Evolutionary conservation across 1,284 basidiomycete species (phyloP).

Genomic region (Ustilago curta): DNA sequence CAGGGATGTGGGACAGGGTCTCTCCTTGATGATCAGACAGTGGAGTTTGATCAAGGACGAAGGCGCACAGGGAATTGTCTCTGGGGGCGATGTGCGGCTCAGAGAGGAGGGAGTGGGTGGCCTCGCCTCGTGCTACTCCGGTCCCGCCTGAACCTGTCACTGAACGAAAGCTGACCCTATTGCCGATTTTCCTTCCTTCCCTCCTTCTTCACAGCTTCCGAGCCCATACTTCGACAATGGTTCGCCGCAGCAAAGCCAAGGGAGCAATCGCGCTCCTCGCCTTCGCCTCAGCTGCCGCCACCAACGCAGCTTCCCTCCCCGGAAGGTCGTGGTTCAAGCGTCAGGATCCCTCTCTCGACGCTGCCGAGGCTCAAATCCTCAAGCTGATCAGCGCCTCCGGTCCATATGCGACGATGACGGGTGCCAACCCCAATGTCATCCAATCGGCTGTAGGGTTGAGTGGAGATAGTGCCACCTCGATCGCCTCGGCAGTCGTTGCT

Average conservation of each 20-base stretch:
- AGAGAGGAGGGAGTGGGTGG: neutral
- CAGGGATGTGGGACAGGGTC: neutral
- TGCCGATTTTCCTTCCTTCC: neutral
- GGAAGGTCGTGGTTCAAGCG: conserved; percentile 28
- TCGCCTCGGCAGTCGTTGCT: conserved; percentile 4
- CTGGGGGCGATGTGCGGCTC: no score
- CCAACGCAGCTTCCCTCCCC: conserved; percentile 13
- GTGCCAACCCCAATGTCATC: conserved; percentile 23
- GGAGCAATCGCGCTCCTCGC: conserved; percentile 18
- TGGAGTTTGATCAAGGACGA: neutral
- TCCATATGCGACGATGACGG: conserved; percentile 34
- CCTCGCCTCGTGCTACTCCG: neutral
- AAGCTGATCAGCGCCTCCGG: conserved; percentile 40
- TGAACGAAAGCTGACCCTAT: neutral
- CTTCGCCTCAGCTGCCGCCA: conserved; percentile 10
- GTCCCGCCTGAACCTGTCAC: neutral
- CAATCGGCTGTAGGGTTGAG: conserved; percentile 36
- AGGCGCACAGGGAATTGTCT: neutral
- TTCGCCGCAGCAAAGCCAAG: conserved; percentile 2
- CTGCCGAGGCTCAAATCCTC: conserved; percentile 16
- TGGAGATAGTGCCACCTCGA: conserved; percentile 17
- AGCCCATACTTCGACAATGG: neutral
- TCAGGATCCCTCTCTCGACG: conserved; percentile 6
- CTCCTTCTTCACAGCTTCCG: neutral
- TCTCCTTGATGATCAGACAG: neutral